phyloP scores from a whole-genome alignment of 1,139 yeast genomes.

The Nadsonia starkeyi-henricii region DNA sequence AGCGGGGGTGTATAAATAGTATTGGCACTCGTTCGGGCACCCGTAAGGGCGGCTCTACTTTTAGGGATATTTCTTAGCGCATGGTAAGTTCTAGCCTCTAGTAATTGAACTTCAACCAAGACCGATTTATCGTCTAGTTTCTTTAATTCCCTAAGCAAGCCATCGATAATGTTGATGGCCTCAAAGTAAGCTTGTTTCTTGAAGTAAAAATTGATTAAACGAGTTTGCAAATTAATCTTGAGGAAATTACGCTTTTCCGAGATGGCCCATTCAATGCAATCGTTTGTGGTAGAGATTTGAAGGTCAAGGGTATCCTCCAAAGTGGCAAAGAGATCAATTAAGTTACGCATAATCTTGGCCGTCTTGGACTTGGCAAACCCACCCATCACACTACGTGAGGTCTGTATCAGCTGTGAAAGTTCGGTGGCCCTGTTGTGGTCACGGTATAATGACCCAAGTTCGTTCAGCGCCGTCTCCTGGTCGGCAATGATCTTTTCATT shows the following conservation, averaged over 20 bases:
- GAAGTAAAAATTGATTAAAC: conserved; percentile 64
- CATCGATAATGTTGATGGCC: conserved; percentile 58
- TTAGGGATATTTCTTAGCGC: conserved; percentile 88
- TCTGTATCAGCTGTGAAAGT: conserved; percentile 48
- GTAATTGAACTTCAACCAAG: conserved; percentile 84
- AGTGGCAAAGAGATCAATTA: conserved; percentile 66
- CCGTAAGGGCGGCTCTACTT: conserved; percentile 81
- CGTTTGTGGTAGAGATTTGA: conserved; percentile 63
- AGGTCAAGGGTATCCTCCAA: conserved; percentile 55
- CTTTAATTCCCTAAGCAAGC: conserved; percentile 71
- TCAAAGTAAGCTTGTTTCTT: conserved; percentile 51
- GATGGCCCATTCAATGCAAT: conserved; percentile 79
- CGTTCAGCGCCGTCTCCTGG: conserved; percentile 24
- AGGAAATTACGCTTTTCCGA: conserved; percentile 74
- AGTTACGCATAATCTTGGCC: conserved; percentile 55
- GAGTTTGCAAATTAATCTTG: conserved; percentile 76
- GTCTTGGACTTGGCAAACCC: conserved; percentile 85
- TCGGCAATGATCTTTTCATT: conserved; percentile 26
- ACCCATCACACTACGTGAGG: conserved; percentile 54
- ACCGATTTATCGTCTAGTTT: conserved; percentile 91
- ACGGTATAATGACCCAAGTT: conserved; percentile 23
- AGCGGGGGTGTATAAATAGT: conserved; percentile 92
- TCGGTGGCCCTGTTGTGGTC: conserved; percentile 31
- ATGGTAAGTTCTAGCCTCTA: conserved; percentile 83
- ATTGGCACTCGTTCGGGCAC: conserved; percentile 94